Conservation (phyloP, 2,329 filamentous ascomycete genomes). For the Dissoconium aciculare region DNA sequence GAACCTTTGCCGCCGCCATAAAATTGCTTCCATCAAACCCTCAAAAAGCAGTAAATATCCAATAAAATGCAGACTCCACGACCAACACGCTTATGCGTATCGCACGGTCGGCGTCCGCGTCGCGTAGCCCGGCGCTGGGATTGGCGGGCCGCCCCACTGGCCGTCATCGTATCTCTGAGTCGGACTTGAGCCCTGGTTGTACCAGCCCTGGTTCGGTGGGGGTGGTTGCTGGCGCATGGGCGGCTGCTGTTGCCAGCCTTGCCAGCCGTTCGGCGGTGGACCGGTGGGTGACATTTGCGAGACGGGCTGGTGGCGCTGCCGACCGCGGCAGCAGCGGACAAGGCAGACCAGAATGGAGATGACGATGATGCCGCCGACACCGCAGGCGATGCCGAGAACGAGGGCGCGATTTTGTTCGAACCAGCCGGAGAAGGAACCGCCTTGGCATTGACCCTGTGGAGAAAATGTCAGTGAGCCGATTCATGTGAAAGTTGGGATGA, state of each 20-base stretch:
- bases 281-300: slow-evolving; percentile 11
- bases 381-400: slow-evolving; percentile 63
- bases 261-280: slow-evolving; percentile 20
- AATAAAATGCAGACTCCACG: too few species aligned
- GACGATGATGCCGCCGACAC: slow-evolving; percentile 57
- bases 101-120: too few species aligned
- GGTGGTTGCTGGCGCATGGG: slow-evolving; percentile 11
- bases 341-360: slow-evolving; percentile 55
- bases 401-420: slow-evolving; percentile 62
- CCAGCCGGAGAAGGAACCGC: slow-evolving; percentile 61
- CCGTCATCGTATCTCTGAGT: too few species aligned
- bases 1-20: too few species aligned
- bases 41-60: too few species aligned
- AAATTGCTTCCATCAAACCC: too few species aligned
- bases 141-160: too few species aligned
- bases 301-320: slow-evolving; percentile 12
- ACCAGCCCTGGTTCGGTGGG: slow-evolving; percentile 16
- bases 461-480: slow-evolving; percentile 7
- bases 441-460: slow-evolving; percentile 53
- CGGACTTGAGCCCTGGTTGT: slow-evolving; percentile 7
- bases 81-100: too few species aligned
- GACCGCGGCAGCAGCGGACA: slow-evolving; percentile 37
- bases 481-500: background rate
- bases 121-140: too few species aligned
- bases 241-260: slow-evolving; percentile 18